Evolutionary conservation across 371 early-diverging fungal genomes (phyloP), one percentile per base, ranked within the genome.

Genomic region (Mortierella sp.): DNA sequence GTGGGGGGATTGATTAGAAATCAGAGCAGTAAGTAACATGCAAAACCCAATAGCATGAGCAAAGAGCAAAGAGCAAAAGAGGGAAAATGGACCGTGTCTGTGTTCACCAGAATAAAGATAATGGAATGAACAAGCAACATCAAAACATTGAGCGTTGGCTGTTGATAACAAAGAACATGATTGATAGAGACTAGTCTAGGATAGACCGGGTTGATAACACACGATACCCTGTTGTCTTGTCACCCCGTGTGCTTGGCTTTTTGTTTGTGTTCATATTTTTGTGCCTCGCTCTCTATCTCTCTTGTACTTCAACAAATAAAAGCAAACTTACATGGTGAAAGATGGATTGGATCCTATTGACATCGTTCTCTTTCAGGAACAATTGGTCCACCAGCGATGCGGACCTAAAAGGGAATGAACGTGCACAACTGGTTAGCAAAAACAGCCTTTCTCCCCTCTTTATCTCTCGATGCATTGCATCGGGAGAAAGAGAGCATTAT

Each of bases 311-410:
- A 35, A 35, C 32, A 24, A 55, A 1, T 8, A 55, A 12, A n/a
- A 55, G 26, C 16, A 20, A 16, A 43, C 73, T 58, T 78, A 73
- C 79, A 60, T 78, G 79, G 26, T 78, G 79, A 59, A 78, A 78
- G 28, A 78, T 62, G 39, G 79, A 78, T 22, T 78, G 79, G 47
- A 78, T 43, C 14, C 79, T 60, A 28, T 73, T 67, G 26, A 78
- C 59, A 40, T 78, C 79, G 59, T 78, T 78, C 64, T 70, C 64
- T 60, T 62, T 73, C 64, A 78, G 35, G 67, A 62, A 78, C 30
- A 78, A 63, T 57, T 78, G 79, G 64, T 78, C 79, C 20, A 78
- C 68, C 37, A 78, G 43, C 3, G 79, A 78, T 22, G 79, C 73
- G 5, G 79, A 78, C 62, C 79, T 78, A 55, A 28, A 16, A 26